phyloP scores from a whole-genome alignment of 169 alveolate species.

The Plasmodium fragile region DNA sequence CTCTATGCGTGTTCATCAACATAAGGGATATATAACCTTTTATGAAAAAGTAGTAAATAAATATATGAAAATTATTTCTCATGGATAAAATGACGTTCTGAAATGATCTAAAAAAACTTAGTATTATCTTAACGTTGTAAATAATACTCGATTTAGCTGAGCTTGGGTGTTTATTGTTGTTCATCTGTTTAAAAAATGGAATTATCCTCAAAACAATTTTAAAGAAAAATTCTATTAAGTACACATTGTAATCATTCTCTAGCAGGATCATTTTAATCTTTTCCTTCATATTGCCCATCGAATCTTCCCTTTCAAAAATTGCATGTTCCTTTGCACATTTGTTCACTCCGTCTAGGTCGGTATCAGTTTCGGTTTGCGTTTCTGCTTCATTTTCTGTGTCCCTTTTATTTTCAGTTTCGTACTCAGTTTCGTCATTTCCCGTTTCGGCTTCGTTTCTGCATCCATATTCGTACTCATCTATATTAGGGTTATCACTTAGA shows the following conservation, averaged over 20 bases:
- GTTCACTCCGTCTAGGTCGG: constrained; percentile 14
- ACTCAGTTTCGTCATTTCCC: constrained; percentile 19
- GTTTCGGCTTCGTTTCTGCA: not conserved
- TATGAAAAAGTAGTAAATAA: constrained; percentile 62
- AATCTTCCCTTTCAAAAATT: not conserved
- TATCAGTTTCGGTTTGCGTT: constrained; percentile 34
- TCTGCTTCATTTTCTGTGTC: constrained; percentile 26
- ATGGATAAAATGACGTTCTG: constrained; percentile 59
- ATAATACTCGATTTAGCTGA: constrained; percentile 32
- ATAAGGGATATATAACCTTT: constrained; percentile 62
- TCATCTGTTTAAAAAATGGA: constrained; percentile 52
- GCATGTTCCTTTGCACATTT: constrained; percentile 20
- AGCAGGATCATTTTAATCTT: constrained; percentile 35
- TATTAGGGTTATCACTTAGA: not conserved
- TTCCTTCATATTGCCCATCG: not conserved
- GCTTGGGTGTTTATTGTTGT: not conserved
- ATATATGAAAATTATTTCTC: constrained; percentile 57
- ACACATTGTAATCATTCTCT: constrained; percentile 59
- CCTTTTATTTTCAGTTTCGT: constrained; percentile 34
- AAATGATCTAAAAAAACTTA: constrained; percentile 42
- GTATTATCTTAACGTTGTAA: constrained; percentile 47
- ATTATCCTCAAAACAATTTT: constrained; percentile 61
- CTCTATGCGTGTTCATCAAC: constrained; percentile 39
- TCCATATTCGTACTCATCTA: constrained; percentile 2
- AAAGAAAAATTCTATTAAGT: constrained; percentile 56